phyloP scores from a whole-genome alignment of 306 rosid species.

The Ochetophila trinervis region DNA sequence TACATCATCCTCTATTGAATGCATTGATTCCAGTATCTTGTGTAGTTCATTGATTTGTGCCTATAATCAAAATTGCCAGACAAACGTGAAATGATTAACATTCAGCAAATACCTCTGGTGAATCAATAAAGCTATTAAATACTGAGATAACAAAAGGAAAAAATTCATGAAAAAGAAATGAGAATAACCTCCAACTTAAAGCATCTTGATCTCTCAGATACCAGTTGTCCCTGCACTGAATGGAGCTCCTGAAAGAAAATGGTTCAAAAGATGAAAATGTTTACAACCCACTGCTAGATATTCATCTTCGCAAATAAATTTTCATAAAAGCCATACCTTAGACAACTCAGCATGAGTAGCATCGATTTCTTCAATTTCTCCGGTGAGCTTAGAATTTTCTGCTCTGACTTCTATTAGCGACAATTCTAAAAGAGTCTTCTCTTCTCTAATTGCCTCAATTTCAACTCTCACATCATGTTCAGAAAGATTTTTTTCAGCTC shows the following conservation, averaged over 20 bases:
- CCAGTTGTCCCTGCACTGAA: conserved; percentile 87
- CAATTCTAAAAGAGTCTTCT: conserved; percentile 49
- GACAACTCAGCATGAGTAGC: conserved; percentile 76
- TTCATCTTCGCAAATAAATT: conserved; percentile 17
- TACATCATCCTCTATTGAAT: conserved; percentile 74
- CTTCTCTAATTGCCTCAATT: conserved; percentile 56
- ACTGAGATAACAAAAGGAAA: neutral
- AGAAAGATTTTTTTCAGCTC: conserved; percentile 33
- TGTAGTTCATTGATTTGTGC: conserved; percentile 87
- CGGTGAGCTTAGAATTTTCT: conserved; percentile 60
- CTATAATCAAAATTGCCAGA: conserved; percentile 38
- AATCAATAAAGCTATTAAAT: neutral
- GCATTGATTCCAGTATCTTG: conserved; percentile 68
- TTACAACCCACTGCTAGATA: conserved; percentile 1
- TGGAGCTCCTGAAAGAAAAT: conserved; percentile 69
- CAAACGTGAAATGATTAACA: conserved; percentile 10
- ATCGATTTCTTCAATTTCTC: conserved; percentile 63
- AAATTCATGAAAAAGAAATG: conserved; percentile 1
- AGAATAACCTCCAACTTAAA: conserved; percentile 75
- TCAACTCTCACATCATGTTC: conserved; percentile 32
- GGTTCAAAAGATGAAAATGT: conserved; percentile 27
- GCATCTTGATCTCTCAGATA: conserved; percentile 95
- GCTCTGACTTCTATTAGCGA: conserved; percentile 58
- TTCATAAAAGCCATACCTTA: conserved; percentile 40
- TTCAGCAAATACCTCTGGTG: neutral